phyloP scores from a whole-genome alignment of 2,329 filamentous ascomycete genomes.

The Teratosphaeria gauchensis region DNA sequence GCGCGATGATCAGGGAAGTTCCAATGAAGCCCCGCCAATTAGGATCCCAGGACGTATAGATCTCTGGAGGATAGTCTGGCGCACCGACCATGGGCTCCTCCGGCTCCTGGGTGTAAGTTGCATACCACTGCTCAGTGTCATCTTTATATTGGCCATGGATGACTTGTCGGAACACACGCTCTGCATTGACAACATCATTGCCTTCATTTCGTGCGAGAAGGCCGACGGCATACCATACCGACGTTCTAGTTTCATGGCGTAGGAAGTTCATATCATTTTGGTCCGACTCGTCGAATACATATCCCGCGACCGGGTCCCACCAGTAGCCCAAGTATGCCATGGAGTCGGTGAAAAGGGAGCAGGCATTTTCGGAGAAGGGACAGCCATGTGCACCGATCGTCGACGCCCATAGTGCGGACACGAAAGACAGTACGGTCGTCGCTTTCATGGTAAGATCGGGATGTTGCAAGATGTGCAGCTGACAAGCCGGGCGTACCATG shows the following conservation, averaged over 20 bases:
- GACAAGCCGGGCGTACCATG: not conserved
- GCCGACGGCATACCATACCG: constrained; percentile 51
- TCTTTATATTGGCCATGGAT: constrained; percentile 43
- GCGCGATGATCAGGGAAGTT: constrained; percentile 47
- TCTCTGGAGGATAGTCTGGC: constrained; percentile 38
- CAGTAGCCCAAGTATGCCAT: constrained; percentile 37
- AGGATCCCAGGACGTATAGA: constrained; percentile 52
- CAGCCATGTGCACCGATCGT: not conserved
- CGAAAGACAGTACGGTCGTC: not conserved
- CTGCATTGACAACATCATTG: constrained; percentile 41
- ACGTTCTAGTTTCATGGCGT: constrained; percentile 48
- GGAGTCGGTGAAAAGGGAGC: constrained; percentile 8
- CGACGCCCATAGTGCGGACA: not conserved
- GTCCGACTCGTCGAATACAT: constrained; percentile 43
- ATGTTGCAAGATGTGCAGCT: not conserved
- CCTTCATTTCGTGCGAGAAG: constrained; percentile 46
- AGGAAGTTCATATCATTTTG: constrained; percentile 30
- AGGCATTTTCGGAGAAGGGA: constrained; percentile 1
- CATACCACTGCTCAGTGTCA: constrained; percentile 47
- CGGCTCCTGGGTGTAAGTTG: constrained; percentile 45
- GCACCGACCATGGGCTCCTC: constrained; percentile 51
- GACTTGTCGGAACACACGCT: constrained; percentile 46
- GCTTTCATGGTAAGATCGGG: not conserved
- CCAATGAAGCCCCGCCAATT: constrained; percentile 58
- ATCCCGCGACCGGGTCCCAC: constrained; percentile 44